phyloP scores from a whole-genome alignment of 164 flowering plant genomes.

The Protea cynaroides region DNA sequence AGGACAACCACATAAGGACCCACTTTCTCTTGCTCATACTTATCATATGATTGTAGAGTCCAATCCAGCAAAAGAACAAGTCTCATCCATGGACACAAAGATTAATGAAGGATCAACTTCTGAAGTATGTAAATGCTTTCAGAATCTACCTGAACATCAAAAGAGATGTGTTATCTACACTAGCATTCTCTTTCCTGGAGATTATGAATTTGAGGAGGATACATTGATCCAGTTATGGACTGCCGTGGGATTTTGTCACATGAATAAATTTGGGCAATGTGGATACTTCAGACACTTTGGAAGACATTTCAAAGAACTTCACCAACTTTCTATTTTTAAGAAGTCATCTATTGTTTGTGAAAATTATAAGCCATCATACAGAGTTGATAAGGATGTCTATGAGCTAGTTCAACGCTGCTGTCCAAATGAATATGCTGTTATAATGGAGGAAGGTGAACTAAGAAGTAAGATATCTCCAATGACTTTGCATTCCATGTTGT shows the following conservation, averaged over 20 bases:
- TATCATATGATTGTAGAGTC: no score
- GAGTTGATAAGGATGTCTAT: background rate
- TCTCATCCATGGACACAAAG: no score
- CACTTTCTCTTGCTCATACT: no score
- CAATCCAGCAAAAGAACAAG: no score
- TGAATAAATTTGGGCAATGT: no score
- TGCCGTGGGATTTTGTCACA: background rate
- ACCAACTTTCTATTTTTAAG: background rate
- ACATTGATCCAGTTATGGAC: background rate
- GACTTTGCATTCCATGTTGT: background rate
- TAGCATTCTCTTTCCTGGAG: background rate
- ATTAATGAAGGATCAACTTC: background rate
- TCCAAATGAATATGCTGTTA: background rate
- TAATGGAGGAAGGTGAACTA: background rate
- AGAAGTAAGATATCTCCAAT: background rate
- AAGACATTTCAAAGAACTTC: background rate
- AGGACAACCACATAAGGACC: no score
- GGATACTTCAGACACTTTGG: no score
- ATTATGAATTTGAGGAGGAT: background rate
- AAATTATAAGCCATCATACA: background rate
- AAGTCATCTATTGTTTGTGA: background rate
- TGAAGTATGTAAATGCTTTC: background rate
- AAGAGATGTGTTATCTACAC: background rate
- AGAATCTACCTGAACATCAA: background rate
- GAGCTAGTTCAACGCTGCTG: background rate